Conservation (phyloP, 1,139 yeast genomes). For the Zygosaccharomyces pseudobailii region DNA sequence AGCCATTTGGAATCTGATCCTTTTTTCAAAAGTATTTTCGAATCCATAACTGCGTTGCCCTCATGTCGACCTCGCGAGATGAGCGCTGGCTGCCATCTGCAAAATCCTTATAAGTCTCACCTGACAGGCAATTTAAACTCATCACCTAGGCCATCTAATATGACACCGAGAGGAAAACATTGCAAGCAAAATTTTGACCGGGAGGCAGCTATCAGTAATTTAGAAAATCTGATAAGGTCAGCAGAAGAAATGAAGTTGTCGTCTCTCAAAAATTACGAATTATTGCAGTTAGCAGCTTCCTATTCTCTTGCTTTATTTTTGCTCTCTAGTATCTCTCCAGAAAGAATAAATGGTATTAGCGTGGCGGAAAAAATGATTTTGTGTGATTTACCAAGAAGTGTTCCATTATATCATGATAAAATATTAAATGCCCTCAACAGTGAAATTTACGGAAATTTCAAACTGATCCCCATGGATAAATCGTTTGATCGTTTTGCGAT, state of each 20-base stretch:
- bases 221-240: slow-evolving; percentile 14
- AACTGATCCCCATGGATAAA: slow-evolving; percentile 13
- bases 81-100: slow-evolving; percentile 4
- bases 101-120: slow-evolving; percentile 7
- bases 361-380: slow-evolving; percentile 14
- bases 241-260: slow-evolving; percentile 16
- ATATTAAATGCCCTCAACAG: slow-evolving; percentile 17
- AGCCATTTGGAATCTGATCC: slow-evolving; percentile 39
- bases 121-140: slow-evolving; percentile 2
- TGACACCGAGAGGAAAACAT: slow-evolving; percentile 30
- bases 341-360: not conserved
- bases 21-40: slow-evolving; percentile 43
- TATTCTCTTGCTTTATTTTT: slow-evolving; percentile 21
- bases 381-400: slow-evolving; percentile 19
- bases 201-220: slow-evolving; percentile 18
- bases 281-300: slow-evolving; percentile 18
- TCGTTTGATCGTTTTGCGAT: not conserved
- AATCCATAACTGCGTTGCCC: slow-evolving; percentile 46
- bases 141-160: slow-evolving; percentile 31
- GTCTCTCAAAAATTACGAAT: slow-evolving; percentile 17
- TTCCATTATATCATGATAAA: slow-evolving; percentile 26
- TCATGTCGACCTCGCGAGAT: slow-evolving; percentile 21
- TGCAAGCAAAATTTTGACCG: slow-evolving; percentile 27
- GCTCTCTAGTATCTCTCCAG: slow-evolving; percentile 18
- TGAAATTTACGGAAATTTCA: slow-evolving; percentile 18